phyloP scores from a whole-genome alignment of 73 alveolate species.

The Symbiodinium natans region DNA sequence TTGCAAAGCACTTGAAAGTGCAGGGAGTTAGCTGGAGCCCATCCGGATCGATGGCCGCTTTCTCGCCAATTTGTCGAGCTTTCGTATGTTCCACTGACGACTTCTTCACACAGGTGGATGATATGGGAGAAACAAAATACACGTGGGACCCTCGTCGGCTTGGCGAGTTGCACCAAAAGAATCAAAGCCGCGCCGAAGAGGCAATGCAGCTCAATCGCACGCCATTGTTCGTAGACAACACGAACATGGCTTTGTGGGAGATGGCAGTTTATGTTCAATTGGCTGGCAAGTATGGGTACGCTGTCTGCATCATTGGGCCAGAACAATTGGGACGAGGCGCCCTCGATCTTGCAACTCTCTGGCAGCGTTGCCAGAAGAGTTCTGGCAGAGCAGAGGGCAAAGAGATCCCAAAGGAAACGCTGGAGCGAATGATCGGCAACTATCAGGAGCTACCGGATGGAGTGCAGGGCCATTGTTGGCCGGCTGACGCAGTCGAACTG shows the following conservation, averaged over 20 bases:
- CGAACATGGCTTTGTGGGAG: slow-evolving; percentile 31
- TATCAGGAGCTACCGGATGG: background rate
- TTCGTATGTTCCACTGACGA: slow-evolving; percentile 82
- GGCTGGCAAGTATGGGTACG: background rate
- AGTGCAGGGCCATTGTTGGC: background rate
- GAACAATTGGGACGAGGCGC: background rate
- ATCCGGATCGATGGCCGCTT: background rate
- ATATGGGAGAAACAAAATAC: background rate
- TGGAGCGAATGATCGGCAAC: slow-evolving; percentile 49
- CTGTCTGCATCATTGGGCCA: background rate
- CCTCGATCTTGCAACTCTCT: background rate
- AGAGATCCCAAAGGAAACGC: slow-evolving; percentile 19
- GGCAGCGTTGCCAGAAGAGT: background rate
- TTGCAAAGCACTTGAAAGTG: slow-evolving; percentile 16
- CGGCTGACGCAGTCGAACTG: background rate
- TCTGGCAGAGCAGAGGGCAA: slow-evolving; percentile 56
- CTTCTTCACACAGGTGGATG: slow-evolving; percentile 42
- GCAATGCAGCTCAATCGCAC: slow-evolving; percentile 52
- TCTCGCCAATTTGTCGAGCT: slow-evolving; percentile 49
- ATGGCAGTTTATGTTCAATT: background rate
- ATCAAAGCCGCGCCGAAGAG: slow-evolving; percentile 23
- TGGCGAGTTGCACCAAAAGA: slow-evolving; percentile 47
- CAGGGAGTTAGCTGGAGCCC: slow-evolving; percentile 39
- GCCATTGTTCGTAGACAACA: slow-evolving; percentile 68
- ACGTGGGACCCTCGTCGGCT: slow-evolving; percentile 34